Conservation (phyloP, 805 yeast genomes). For the Schizosaccharomyces osmophilus region DNA sequence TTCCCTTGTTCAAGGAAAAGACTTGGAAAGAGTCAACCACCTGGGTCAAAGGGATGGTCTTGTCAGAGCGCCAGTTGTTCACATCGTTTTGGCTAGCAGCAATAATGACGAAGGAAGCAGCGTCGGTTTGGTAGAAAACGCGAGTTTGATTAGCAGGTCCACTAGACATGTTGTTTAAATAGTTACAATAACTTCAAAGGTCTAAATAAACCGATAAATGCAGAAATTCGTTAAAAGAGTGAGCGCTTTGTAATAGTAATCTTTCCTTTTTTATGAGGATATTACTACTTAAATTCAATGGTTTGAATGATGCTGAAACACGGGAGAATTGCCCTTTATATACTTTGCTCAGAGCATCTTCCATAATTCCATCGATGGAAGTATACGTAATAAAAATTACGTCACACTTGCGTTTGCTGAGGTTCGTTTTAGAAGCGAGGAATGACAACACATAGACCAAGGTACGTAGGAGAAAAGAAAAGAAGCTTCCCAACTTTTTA, state of each 20-base stretch:
- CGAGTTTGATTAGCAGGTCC: not conserved
- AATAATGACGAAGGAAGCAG: not conserved
- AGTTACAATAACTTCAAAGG: not conserved
- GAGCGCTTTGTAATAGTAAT: not conserved
- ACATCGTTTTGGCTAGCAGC: too few relatives aligned
- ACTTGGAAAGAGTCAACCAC: not conserved
- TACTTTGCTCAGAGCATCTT: not conserved
- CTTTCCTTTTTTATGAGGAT: too few relatives aligned
- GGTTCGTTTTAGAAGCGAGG: not conserved
- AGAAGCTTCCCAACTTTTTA: too few relatives aligned
- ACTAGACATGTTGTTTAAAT: not conserved
- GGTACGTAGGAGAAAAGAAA: too few relatives aligned
- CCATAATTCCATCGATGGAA: too few relatives aligned
- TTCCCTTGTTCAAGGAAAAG: not conserved
- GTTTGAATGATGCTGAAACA: not conserved
- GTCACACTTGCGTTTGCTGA: too few relatives aligned
- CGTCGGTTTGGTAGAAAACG: not conserved
- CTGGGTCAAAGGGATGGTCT: not conserved
- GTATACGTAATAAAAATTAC: too few relatives aligned
- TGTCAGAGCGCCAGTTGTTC: not conserved
- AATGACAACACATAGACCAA: not conserved
- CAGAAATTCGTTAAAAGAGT: not conserved
- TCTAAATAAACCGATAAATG: not conserved
- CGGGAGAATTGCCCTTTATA: not conserved
- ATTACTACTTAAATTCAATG: too few relatives aligned